Evolutionary conservation across 169 alveolate genomes (phyloP).

Genomic region (Eimeria praecox): DNA sequence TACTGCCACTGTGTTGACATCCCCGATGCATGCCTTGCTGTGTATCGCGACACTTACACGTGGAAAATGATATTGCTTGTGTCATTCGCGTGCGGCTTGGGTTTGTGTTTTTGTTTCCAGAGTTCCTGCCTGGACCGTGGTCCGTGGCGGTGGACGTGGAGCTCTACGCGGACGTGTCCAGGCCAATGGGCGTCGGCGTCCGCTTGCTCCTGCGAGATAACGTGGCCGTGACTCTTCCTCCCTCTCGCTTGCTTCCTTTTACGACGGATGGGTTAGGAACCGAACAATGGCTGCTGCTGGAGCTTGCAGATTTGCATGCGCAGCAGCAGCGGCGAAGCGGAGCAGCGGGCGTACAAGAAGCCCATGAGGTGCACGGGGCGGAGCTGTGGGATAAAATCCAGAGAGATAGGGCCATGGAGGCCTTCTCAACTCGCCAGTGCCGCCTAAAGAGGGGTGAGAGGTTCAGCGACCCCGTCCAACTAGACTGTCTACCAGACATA

Average conservation of each 20-base stretch:
- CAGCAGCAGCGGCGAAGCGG: conserved; percentile 4
- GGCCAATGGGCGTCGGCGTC: conserved; percentile 59
- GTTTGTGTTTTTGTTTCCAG: neutral
- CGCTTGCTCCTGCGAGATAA: conserved; percentile 52
- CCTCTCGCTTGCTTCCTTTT: conserved; percentile 37
- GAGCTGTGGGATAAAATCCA: conserved; percentile 20
- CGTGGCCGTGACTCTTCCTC: conserved; percentile 47
- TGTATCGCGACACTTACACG: neutral
- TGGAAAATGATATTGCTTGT: neutral
- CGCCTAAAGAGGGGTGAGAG: conserved; percentile 27
- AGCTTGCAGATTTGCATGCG: conserved; percentile 40
- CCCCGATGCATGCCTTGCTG: neutral
- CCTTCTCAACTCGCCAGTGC: conserved; percentile 33
- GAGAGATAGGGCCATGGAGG: conserved; percentile 3
- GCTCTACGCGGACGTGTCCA: conserved; percentile 12
- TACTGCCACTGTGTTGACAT: neutral
- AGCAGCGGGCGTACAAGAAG: neutral
- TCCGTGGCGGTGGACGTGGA: conserved; percentile 46
- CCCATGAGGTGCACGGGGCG: neutral
- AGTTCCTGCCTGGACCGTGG: conserved; percentile 73
- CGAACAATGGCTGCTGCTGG: conserved; percentile 64
- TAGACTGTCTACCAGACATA: conserved; percentile 38
- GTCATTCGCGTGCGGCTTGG: neutral
- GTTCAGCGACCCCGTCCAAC: conserved; percentile 26
- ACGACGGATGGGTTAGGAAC: neutral